Evolutionary conservation across 2,329 filamentous ascomycete species (phyloP).

Genomic region (Pestalotiopsis sp.): DNA sequence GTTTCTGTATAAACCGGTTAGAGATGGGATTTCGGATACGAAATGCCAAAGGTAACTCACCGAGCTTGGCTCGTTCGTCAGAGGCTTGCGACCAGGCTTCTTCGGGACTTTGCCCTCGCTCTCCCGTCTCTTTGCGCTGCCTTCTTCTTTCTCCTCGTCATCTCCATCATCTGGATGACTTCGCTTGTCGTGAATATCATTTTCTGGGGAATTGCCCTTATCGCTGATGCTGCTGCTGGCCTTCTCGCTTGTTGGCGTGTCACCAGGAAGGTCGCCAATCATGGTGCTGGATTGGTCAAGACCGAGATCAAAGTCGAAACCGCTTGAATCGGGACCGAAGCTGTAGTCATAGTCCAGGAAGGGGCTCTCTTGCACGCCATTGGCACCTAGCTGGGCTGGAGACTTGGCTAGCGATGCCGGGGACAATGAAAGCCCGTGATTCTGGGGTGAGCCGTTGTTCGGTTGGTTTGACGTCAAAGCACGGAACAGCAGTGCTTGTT

Average conservation of each 20-base stretch:
- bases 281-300: slow-evolving; percentile 61
- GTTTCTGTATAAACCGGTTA: slow-evolving; percentile 62
- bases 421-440: slow-evolving; percentile 45
- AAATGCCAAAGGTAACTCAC: slow-evolving; percentile 58
- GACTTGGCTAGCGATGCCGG: slow-evolving; percentile 52
- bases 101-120: slow-evolving; percentile 84
- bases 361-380: slow-evolving; percentile 71
- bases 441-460: slow-evolving; percentile 32
- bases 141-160: slow-evolving; percentile 52
- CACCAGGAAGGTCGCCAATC: slow-evolving; percentile 74
- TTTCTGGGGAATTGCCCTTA: slow-evolving; percentile 62
- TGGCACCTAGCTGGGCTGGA: slow-evolving; percentile 46
- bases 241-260: slow-evolving; percentile 21
- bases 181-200: slow-evolving; percentile 68
- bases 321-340: slow-evolving; percentile 69
- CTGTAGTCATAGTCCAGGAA: slow-evolving; percentile 82
- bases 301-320: slow-evolving; percentile 71
- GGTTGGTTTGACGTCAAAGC: slow-evolving; percentile 73
- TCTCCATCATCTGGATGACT: slow-evolving; percentile 72
- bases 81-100: slow-evolving; percentile 94
- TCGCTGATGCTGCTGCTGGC: slow-evolving; percentile 28
- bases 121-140: slow-evolving; percentile 71
- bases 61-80: slow-evolving; percentile 93
- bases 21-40: slow-evolving; percentile 10
- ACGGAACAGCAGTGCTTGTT: slow-evolving; percentile 75